Evolutionary conservation across 768 basidiomycete genomes (phyloP), one percentile per base, ranked within the genome.

Genomic region (Termitomyces sp.): DNA sequence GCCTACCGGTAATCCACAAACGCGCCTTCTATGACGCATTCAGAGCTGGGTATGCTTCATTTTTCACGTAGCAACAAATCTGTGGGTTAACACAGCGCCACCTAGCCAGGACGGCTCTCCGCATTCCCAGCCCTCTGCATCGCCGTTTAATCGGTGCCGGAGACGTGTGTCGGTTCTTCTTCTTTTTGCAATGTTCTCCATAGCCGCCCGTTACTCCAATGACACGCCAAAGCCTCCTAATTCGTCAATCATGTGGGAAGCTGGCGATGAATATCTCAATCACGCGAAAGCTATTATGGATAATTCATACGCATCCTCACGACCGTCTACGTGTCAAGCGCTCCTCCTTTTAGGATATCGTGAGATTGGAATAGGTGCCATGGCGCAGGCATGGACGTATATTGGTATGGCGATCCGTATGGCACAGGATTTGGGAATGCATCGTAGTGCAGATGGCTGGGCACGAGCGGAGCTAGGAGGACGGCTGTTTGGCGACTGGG

Each of bases 401-500:
- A 81, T 86, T 20, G 92, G 92, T 12, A 90, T 92, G 87, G 92
- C 88, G 0, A 86, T 94, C 38, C 81, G 93, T n/a, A 93, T 94
- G 91, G 91, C 91, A 16, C 91, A 92, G 71, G 91, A 93, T 70
- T 70, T 93, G 55, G 91, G 91, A 8, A 82, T 93, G 80, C 91
- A 93, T 65, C 80, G 89, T 36, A 80, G 79, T 62, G 88, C 92
- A 32, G 90, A 92, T 66, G 83, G 85, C 30, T 93, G 91, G 90
- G 80, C 80, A 20, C 72, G 85, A 28, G 80, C 69, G 56, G 82
- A 76, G 16, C 76, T 84, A 54, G 85, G 85, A 0, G 75, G 77
- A 45, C 61, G 73, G 44, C 63, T 92, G 44, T 91, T 92, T 65
- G 77, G 75, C 1, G 71, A 73, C 54, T 75, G 76, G 68, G 86